Evolutionary conservation across 306 rosid species (phyloP).

Genomic region (Cucumis cinereus): DNA sequence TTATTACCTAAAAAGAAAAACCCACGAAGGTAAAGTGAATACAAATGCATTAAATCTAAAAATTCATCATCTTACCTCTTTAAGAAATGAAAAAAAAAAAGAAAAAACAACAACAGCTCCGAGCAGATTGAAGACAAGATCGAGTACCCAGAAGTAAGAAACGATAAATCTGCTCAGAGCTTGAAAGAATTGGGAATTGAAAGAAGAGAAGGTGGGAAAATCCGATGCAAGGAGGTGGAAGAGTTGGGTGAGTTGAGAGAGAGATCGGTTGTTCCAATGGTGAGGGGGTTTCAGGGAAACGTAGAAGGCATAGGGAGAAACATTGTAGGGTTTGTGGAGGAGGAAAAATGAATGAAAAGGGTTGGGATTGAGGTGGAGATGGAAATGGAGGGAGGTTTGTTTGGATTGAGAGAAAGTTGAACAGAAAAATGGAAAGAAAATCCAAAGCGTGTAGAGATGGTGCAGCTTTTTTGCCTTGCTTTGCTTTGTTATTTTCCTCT

Average conservation of each 20-base stretch:
- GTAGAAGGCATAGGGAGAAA: not conserved
- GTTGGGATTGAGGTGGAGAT: constrained; percentile 11
- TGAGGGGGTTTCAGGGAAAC: not conserved
- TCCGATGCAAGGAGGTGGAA: not conserved
- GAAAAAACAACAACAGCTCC: not conserved
- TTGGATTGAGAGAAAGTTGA: constrained; percentile 35
- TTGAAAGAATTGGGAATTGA: not conserved
- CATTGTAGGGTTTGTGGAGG: not conserved
- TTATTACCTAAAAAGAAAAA: not conserved
- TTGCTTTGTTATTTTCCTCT: constrained; percentile 14
- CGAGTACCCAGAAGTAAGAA: not conserved
- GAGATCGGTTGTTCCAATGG: not conserved
- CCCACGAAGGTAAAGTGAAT: not conserved
- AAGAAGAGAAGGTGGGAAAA: not conserved
- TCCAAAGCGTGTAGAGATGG: constrained; percentile 33
- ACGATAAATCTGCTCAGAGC: not conserved
- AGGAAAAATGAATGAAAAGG: not conserved
- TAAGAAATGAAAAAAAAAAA: too few relatives aligned
- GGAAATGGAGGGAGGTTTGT: constrained; percentile 17
- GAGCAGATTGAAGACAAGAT: not conserved
- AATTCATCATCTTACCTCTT: not conserved
- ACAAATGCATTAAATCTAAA: not conserved
- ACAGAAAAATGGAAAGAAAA: constrained; percentile 20
- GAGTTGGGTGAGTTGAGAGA: not conserved
- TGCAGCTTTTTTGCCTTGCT: constrained; percentile 37